phyloP scores from a whole-genome alignment of 306 rosid genomes.

The Pueraria montana region DNA sequence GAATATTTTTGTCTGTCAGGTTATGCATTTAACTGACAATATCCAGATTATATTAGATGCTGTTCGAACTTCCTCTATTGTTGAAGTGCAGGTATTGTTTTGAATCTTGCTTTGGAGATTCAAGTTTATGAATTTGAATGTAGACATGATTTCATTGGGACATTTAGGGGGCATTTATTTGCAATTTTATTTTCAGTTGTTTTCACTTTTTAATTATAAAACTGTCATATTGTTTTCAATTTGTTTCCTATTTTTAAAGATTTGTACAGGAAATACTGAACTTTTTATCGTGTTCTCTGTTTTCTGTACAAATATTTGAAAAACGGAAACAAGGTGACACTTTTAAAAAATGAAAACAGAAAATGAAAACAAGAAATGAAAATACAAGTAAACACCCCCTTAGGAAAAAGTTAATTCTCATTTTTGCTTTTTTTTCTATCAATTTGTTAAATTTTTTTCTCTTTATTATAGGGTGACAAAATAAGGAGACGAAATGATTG shows the following conservation, averaged over 20 bases:
- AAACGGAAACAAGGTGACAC: no score
- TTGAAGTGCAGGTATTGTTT: slow-evolving; percentile 79
- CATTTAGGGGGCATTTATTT: no score
- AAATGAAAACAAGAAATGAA: no score
- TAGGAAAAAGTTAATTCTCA: slow-evolving; percentile 13
- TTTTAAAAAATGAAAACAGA: no score
- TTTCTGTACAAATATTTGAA: no score
- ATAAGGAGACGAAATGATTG: slow-evolving; percentile 80
- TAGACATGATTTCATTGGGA: slow-evolving; percentile 5
- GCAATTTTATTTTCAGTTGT: no score
- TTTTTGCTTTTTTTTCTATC: slow-evolving; percentile 5
- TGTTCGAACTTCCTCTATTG: slow-evolving; percentile 62
- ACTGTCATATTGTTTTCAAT: no score
- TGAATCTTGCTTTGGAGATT: slow-evolving; percentile 14
- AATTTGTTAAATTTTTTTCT: slow-evolving; percentile 9
- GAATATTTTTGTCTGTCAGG: slow-evolving; percentile 55
- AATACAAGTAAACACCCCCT: not conserved
- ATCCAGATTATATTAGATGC: slow-evolving; percentile 74
- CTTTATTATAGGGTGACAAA: slow-evolving; percentile 72
- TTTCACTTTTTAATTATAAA: no score
- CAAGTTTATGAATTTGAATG: slow-evolving; percentile 19
- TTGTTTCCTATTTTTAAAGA: no score
- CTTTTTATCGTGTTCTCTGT: no score
- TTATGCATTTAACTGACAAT: slow-evolving; percentile 74
- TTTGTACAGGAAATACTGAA: no score